phyloP scores from a whole-genome alignment of 1,284 basidiomycete genomes.

The Xanthoconium separans region DNA sequence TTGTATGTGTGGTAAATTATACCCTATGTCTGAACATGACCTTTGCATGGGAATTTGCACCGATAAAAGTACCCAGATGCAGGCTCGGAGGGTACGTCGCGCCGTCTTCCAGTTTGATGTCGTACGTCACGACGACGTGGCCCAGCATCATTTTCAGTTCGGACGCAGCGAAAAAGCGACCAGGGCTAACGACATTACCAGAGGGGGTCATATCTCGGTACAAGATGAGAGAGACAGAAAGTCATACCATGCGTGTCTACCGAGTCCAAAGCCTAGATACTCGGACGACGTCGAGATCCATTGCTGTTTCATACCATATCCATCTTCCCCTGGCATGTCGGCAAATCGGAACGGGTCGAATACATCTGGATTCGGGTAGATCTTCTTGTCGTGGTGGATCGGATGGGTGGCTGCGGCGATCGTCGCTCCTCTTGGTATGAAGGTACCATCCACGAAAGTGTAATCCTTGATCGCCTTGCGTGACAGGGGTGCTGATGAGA shows the following conservation, averaged over 20 bases:
- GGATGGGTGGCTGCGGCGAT: slow-evolving; percentile 25
- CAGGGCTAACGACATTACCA: slow-evolving; percentile 6
- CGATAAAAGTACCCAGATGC: background rate
- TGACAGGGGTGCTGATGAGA: slow-evolving; percentile 23
- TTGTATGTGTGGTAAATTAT: no score
- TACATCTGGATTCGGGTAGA: slow-evolving; percentile 25
- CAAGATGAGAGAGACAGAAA: no score
- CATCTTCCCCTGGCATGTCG: slow-evolving; percentile 12
- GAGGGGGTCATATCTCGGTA: no score
- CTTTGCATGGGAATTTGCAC: no score
- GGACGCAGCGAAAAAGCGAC: slow-evolving; percentile 20
- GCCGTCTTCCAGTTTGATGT: slow-evolving; percentile 28
- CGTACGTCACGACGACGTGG: slow-evolving; percentile 30
- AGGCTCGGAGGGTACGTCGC: slow-evolving; percentile 22
- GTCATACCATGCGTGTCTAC: slow-evolving; percentile 19
- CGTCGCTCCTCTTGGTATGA: slow-evolving; percentile 37
- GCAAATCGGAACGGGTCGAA: slow-evolving; percentile 38
- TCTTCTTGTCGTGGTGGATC: slow-evolving; percentile 26
- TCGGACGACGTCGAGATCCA: slow-evolving; percentile 11
- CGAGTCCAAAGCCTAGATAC: slow-evolving; percentile 19
- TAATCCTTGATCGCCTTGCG: slow-evolving; percentile 26
- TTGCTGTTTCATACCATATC: slow-evolving; percentile 15
- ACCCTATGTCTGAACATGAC: no score
- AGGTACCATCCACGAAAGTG: slow-evolving; percentile 42
- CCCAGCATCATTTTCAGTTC: slow-evolving; percentile 34